phyloP scores from a whole-genome alignment of 1,139 yeast species.

The Lodderomyces parapsilosis region DNA sequence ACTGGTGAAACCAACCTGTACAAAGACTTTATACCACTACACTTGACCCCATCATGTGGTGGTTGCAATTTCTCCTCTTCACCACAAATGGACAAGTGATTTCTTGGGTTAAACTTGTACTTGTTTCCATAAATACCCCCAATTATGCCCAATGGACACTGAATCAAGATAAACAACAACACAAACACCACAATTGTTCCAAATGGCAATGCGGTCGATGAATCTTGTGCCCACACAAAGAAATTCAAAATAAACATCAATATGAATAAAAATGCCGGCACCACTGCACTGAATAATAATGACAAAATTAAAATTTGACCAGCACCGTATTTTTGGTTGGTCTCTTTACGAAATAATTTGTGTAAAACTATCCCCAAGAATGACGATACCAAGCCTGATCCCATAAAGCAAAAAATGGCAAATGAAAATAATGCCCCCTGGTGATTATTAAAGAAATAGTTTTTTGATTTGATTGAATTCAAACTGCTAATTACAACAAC shows the following conservation, averaged over 20 bases:
- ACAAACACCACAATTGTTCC: constrained; percentile 64
- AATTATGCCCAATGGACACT: constrained; percentile 69
- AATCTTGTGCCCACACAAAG: constrained; percentile 74
- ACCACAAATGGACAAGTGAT: not conserved
- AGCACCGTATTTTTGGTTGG: constrained; percentile 24
- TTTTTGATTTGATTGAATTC: constrained; percentile 29
- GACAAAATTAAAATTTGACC: constrained; percentile 30
- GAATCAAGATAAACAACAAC: constrained; percentile 57
- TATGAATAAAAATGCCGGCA: constrained; percentile 59
- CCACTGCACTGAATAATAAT: constrained; percentile 54
- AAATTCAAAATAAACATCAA: constrained; percentile 59
- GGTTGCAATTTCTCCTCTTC: not conserved
- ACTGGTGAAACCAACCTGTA: not conserved
- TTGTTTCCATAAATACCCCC: constrained; percentile 67
- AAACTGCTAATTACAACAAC: constrained; percentile 60
- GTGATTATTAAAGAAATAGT: constrained; percentile 47
- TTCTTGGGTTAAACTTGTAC: constrained; percentile 24
- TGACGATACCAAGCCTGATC: constrained; percentile 75
- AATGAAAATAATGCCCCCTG: constrained; percentile 67
- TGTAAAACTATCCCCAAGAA: constrained; percentile 64
- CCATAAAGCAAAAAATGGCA: constrained; percentile 58
- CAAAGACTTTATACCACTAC: not conserved
- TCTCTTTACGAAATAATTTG: constrained; percentile 47
- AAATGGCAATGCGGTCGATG: constrained; percentile 77
- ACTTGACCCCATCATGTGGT: too few species aligned